Conservation (phyloP, 2,329 filamentous ascomycete genomes). For the Pestalotiopsis sp. region DNA sequence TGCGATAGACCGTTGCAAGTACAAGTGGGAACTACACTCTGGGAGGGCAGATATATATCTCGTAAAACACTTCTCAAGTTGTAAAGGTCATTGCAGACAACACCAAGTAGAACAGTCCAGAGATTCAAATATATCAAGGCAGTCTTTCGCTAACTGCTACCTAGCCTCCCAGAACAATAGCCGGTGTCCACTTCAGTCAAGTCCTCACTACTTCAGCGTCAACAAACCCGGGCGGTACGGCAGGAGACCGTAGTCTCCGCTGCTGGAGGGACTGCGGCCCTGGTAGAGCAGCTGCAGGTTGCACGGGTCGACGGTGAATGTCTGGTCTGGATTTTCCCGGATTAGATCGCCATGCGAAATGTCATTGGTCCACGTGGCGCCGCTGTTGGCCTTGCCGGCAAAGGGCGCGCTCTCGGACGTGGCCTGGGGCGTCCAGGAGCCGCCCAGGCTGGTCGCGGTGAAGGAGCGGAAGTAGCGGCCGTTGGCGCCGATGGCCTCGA, state of each 20-base stretch:
- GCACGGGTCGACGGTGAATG: slow-evolving; percentile 64
- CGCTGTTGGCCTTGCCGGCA: slow-evolving; percentile 68
- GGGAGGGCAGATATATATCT: too few species aligned
- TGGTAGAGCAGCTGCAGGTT: slow-evolving; percentile 69
- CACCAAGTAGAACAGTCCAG: too few species aligned
- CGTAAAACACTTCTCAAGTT: too few species aligned
- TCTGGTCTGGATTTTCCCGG: slow-evolving; percentile 60
- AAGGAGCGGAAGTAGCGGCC: slow-evolving; percentile 71
- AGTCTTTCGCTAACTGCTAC: too few species aligned
- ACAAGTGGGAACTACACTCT: too few species aligned
- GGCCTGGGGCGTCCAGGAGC: slow-evolving; percentile 61
- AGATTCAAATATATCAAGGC: too few species aligned
- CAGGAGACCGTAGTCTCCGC: slow-evolving; percentile 50
- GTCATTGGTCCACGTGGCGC: slow-evolving; percentile 66
- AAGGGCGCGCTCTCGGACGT: slow-evolving; percentile 60
- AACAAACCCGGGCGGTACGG: slow-evolving; percentile 60
- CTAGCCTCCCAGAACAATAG: too few species aligned
- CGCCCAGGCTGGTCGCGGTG: slow-evolving; percentile 58
- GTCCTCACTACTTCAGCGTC: slow-evolving; percentile 38
- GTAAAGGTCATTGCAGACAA: too few species aligned
- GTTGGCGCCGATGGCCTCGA: slow-evolving; percentile 59
- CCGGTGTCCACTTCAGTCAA: too few species aligned
- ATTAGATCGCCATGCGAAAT: slow-evolving; percentile 69
- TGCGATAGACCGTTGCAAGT: too few species aligned
- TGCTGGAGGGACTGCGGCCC: slow-evolving; percentile 47